Evolutionary conservation across 2,329 filamentous ascomycete species (phyloP).

Genomic region (Penicillium rolfsii): DNA sequence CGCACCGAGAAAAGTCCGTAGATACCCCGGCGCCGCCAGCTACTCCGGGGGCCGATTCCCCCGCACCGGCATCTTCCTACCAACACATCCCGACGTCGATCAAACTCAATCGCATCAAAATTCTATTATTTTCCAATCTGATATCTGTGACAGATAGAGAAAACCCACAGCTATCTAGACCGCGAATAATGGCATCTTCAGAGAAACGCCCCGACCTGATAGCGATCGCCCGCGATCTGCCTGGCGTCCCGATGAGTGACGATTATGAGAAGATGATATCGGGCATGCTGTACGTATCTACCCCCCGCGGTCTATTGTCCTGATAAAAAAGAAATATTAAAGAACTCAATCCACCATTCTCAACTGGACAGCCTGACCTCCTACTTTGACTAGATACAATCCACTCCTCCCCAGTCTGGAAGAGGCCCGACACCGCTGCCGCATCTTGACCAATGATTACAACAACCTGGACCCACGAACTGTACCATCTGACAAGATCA

Average conservation of each 20-base stretch:
- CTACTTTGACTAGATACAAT: constrained; percentile 32
- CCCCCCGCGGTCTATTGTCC: background rate
- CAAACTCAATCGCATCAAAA: background rate
- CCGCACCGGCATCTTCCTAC: background rate
- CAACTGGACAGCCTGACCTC: background rate
- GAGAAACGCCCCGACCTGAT: constrained; percentile 38
- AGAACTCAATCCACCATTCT: background rate
- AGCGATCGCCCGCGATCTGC: constrained; percentile 32
- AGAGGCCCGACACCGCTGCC: constrained; percentile 36
- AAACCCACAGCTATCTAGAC: background rate
- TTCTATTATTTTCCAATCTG: background rate
- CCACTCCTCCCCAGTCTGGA: constrained; percentile 30
- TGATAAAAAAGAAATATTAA: background rate
- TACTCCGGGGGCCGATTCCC: background rate
- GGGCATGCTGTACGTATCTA: constrained; percentile 37
- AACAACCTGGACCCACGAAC: constrained; percentile 35
- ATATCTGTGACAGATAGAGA: background rate
- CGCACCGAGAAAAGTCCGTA: background rate
- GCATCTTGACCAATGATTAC: constrained; percentile 33
- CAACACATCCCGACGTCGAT: background rate
- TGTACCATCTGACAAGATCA: constrained; percentile 33
- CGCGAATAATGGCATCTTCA: constrained; percentile 29
- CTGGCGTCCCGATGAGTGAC: constrained; percentile 36
- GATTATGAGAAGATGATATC: constrained; percentile 43
- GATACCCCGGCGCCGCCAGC: too few relatives aligned